Percentiles rank a stretch among this genome's conserved stretches.
Evolutionary conservation across 1,284 basidiomycete genomes (phyloP).

Genomic region (Gomphus bonarii): DNA sequence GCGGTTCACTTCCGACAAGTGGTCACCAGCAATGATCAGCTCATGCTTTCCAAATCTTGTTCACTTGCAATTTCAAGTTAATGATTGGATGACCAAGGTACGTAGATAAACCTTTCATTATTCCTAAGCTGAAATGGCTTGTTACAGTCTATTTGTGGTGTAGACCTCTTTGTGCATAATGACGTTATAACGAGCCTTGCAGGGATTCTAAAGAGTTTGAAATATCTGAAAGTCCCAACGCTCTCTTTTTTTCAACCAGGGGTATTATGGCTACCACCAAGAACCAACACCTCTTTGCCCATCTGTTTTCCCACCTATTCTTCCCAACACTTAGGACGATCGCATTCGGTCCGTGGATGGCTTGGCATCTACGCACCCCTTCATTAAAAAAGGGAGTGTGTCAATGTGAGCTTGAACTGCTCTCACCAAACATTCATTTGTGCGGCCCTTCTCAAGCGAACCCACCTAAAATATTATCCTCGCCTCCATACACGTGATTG

Average conservation of each 20-base stretch:
- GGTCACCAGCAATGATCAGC: not conserved
- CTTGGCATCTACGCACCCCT: not conserved
- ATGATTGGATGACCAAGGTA: no score
- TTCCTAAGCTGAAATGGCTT: not conserved
- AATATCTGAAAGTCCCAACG: not conserved
- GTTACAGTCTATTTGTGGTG: not conserved
- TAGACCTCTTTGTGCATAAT: not conserved
- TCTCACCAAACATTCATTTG: not conserved
- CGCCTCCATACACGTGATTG: not conserved
- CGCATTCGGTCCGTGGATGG: not conserved
- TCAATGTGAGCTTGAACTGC: not conserved
- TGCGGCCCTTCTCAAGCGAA: not conserved
- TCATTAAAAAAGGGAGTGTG: not conserved
- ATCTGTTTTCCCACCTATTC: not conserved
- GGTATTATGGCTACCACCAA: not conserved
- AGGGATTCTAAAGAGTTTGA: not conserved
- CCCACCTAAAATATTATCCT: not conserved
- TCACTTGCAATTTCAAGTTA: not conserved
- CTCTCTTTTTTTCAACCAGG: not conserved
- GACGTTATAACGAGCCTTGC: not conserved
- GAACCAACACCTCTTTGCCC: not conserved
- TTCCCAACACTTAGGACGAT: not conserved
- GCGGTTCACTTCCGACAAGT: not conserved
- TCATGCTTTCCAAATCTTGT: not conserved
- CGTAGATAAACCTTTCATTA: not conserved